These are phyloP conservation scores for Colletotrichum incanum DNA, from an alignment of 2,329 filamentous ascomycete genomes.

Conservation along the genomic window DNA sequence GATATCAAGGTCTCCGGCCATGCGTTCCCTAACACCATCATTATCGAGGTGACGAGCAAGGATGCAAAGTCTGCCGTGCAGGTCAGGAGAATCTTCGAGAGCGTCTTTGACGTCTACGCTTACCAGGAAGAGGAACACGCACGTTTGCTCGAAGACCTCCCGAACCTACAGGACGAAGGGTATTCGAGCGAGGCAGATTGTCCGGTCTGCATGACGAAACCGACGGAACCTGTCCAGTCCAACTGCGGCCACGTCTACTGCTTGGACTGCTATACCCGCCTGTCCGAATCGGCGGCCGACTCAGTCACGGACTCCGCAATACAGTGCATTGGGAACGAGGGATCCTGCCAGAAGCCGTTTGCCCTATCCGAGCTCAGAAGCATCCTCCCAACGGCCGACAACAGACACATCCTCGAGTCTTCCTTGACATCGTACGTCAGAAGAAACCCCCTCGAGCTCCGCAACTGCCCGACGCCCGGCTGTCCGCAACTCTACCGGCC, in stretches of 20 bases:
- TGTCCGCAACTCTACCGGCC: slow-evolving; percentile 11
- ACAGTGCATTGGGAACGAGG: background rate
- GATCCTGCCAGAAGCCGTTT: background rate
- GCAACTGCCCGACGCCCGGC: background rate
- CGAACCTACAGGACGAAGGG: background rate
- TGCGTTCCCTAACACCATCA: background rate
- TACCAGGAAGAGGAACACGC: accelerated
- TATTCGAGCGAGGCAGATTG: background rate
- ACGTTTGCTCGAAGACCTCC: background rate
- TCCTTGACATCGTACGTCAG: background rate
- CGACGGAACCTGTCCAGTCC: background rate
- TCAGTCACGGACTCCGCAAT: background rate
- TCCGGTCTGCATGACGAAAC: background rate
- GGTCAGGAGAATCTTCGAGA: background rate
- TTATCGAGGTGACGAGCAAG: background rate
- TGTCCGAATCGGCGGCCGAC: background rate
- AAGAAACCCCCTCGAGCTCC: background rate
- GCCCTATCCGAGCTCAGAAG: background rate
- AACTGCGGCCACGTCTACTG: slow-evolving; percentile 13
- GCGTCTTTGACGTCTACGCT: accelerated
- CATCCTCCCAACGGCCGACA: accelerated
- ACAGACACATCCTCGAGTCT: background rate
- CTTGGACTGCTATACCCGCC: background rate
- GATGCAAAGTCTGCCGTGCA: background rate
- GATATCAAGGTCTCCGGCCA: background rate